phyloP scores from a whole-genome alignment of 2,329 filamentous ascomycete species.

The Hymenoscyphus fraxineus region DNA sequence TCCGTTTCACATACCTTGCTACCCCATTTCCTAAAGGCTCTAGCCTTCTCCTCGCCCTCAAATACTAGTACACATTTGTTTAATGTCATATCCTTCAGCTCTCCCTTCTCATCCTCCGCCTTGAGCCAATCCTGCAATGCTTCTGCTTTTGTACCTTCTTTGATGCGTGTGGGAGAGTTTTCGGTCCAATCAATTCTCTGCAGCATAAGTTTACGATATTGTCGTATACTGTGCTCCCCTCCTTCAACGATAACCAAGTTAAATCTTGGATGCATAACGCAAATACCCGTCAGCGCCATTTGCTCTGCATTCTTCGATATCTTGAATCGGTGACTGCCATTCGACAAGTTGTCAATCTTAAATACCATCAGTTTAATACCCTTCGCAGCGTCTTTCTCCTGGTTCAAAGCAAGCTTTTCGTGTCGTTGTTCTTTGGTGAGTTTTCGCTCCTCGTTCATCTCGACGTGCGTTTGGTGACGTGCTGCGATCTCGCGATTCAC shows the following conservation, averaged over 20 bases:
- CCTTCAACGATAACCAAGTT: conserved; percentile 91
- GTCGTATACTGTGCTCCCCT: conserved; percentile 74
- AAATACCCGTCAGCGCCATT: conserved; percentile 80
- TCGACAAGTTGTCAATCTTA: conserved; percentile 83
- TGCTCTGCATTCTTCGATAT: conserved; percentile 91
- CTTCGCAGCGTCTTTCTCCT: conserved; percentile 82
- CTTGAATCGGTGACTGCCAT: conserved; percentile 90
- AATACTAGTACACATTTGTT: conserved; percentile 86
- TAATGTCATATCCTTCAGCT: conserved; percentile 72
- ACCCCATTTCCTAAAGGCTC: conserved; percentile 82
- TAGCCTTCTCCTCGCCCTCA: conserved; percentile 80
- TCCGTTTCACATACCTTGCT: conserved; percentile 93
- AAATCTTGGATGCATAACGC: conserved; percentile 84
- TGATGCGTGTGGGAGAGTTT: conserved; percentile 66
- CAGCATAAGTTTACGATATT: conserved; percentile 90
- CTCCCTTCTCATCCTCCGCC: conserved; percentile 72
- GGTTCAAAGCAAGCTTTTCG: conserved; percentile 78
- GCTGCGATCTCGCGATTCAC: conserved; percentile 92
- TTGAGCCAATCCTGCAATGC: conserved; percentile 71
- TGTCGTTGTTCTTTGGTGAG: conserved; percentile 82
- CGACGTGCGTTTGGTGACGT: conserved; percentile 72
- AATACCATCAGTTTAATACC: conserved; percentile 86
- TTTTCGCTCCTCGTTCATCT: conserved; percentile 78
- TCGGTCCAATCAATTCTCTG: conserved; percentile 95
- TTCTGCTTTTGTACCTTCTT: conserved; percentile 58